These are phyloP conservation scores for Gentiana macrophylla DNA, from an alignment of 257 asterid species.

Conservation along the genomic window DNA sequence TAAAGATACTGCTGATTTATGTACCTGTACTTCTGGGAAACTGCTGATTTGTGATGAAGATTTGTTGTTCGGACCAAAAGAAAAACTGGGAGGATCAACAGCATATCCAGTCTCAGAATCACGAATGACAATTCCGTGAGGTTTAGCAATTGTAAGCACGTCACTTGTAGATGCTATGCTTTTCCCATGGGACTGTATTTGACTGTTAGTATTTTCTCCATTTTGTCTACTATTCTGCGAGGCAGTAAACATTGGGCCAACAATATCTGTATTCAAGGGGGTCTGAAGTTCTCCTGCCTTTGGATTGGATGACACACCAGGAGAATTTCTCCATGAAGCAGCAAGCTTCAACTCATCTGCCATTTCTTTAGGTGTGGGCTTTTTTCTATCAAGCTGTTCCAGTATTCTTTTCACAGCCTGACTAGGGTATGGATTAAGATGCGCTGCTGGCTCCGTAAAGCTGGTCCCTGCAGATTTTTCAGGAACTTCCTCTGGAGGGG, in stretches of 20 bases:
- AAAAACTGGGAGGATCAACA: constrained; percentile 19
- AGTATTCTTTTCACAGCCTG: constrained; percentile 42
- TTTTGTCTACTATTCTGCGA: constrained; percentile 16
- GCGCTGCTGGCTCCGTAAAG: constrained; percentile 16
- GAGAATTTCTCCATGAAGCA: constrained; percentile 43
- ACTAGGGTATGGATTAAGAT: constrained; percentile 25
- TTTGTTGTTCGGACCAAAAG: constrained; percentile 9
- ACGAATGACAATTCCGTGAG: constrained; percentile 18
- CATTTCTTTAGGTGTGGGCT: constrained; percentile 68
- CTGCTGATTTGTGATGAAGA: constrained; percentile 26
- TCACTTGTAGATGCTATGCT: constrained; percentile 25
- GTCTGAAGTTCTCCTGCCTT: constrained; percentile 27
- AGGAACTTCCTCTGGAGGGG: constrained; percentile 28
- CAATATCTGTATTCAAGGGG: constrained; percentile 20
- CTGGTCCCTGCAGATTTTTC: constrained; percentile 20
- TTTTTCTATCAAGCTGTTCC: constrained; percentile 61
- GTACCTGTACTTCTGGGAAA: constrained; percentile 71
- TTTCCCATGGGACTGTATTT: constrained; percentile 18
- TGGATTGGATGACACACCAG: constrained; percentile 22
- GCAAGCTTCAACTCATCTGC: constrained; percentile 63
- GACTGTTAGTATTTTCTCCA: constrained; percentile 21
- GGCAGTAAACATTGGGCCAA: constrained; percentile 15
- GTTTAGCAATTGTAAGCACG: constrained; percentile 19
- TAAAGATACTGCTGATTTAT: not conserved
- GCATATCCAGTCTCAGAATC: constrained; percentile 22